These are phyloP conservation scores for Hypericum perforatum DNA, from an alignment of 345 rosid species.

Conservation along the genomic window DNA sequence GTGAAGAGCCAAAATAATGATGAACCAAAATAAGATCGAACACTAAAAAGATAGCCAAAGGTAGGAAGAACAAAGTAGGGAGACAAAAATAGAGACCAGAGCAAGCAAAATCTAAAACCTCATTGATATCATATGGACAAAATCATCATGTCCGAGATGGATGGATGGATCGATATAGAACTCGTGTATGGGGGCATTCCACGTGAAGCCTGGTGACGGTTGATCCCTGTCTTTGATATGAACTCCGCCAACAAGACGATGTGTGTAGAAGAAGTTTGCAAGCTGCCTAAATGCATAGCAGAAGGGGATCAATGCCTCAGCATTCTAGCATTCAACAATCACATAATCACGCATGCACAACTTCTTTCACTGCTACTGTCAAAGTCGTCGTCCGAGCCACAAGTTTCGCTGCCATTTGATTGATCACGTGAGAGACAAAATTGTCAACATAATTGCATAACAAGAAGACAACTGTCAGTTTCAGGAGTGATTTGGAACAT, in stretches of 20 bases:
- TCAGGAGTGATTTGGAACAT: too few relatives aligned
- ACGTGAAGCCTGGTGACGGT: background rate
- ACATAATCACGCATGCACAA: constrained; percentile 61
- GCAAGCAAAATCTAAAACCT: constrained; percentile 37
- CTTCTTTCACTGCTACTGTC: constrained; percentile 41
- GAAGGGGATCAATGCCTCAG: too few relatives aligned
- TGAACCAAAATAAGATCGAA: background rate
- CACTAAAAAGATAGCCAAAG: constrained; percentile 9
- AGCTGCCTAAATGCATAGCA: background rate
- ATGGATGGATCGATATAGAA: constrained; percentile 11
- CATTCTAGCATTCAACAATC: constrained; percentile 4
- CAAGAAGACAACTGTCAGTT: too few relatives aligned
- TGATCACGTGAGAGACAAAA: background rate
- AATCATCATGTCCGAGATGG: constrained; percentile 20
- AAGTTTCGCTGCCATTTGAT: constrained; percentile 43
- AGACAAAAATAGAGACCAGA: constrained; percentile 15
- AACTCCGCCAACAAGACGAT: too few relatives aligned
- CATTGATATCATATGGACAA: constrained; percentile 25
- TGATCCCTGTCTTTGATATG: too few relatives aligned
- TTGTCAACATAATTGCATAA: too few relatives aligned
- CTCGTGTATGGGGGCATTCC: constrained; percentile 12
- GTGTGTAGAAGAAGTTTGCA: too few relatives aligned
- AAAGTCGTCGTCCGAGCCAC: constrained; percentile 51
- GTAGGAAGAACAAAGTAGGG: constrained; percentile 13
- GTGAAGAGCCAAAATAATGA: constrained; percentile 4